These are phyloP conservation scores for Cladorrhinum sp. DNA, from an alignment of 2,329 filamentous ascomycete genomes.

Conservation along the genomic window DNA sequence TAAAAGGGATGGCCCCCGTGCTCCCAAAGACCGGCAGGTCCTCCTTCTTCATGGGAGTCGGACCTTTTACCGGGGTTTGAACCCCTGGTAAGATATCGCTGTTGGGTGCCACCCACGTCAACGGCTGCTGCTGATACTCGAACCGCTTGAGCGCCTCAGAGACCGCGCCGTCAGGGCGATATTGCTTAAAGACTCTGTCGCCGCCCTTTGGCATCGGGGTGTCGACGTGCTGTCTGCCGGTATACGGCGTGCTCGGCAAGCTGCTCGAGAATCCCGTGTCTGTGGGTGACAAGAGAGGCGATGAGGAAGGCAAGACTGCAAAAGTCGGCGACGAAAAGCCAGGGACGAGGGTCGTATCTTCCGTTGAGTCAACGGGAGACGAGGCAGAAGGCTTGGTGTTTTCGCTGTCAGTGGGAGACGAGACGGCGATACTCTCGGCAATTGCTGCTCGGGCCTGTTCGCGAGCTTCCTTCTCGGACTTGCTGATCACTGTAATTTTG, in stretches of 20 bases:
- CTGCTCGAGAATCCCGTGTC: background rate
- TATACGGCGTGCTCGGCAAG: background rate
- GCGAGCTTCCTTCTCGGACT: slow-evolving; percentile 55
- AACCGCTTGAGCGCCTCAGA: slow-evolving; percentile 34
- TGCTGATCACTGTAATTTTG: slow-evolving; percentile 59
- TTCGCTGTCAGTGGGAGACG: slow-evolving; percentile 13
- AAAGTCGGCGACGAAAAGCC: background rate
- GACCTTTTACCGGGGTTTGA: background rate
- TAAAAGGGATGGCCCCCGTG: slow-evolving; percentile 50
- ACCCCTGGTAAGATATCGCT: slow-evolving; percentile 31
- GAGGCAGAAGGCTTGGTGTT: slow-evolving; percentile 6
- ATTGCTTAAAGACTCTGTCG: slow-evolving; percentile 47
- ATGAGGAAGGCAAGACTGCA: background rate
- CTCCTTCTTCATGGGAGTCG: slow-evolving; percentile 35
- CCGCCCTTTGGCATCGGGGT: too few species aligned
- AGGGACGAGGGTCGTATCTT: background rate
- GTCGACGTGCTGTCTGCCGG: background rate
- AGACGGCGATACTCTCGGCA: slow-evolving; percentile 13
- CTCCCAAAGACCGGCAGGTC: slow-evolving; percentile 40
- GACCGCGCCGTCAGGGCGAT: slow-evolving; percentile 53
- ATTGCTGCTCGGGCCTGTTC: slow-evolving; percentile 32
- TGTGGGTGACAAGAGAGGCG: background rate
- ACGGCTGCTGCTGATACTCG: slow-evolving; percentile 26
- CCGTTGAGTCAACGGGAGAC: background rate
- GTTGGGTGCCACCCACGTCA: slow-evolving; percentile 54